Conservation (phyloP, 2,329 filamentous ascomycete species). For the Hypoxylon sp. region DNA sequence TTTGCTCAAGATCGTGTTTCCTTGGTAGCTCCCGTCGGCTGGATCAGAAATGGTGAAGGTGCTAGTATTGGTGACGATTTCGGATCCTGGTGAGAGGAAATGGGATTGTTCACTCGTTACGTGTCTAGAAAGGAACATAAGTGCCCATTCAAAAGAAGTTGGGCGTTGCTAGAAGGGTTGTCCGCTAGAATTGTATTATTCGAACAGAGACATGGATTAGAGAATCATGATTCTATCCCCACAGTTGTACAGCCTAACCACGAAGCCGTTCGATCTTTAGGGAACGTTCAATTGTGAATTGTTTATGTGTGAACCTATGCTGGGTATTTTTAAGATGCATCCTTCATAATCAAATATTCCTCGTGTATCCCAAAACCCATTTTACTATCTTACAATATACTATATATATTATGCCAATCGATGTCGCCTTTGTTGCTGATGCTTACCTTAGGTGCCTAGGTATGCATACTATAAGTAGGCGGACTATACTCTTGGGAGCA, state of each 20-base stretch:
- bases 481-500: not conserved
- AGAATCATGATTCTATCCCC: conserved; percentile 39
- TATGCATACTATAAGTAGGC: conserved; percentile 1
- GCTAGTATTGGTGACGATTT: not conserved
- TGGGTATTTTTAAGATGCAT: conserved; percentile 9
- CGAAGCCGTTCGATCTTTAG: not conserved
- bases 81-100: not conserved
- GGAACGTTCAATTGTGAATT: not conserved
- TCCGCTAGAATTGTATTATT: conserved; percentile 28
- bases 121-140: not conserved
- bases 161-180: conserved; percentile 9
- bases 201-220: conserved; percentile 38
- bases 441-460: not conserved
- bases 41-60: not conserved
- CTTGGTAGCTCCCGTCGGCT: conserved; percentile 38
- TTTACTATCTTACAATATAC: not conserved
- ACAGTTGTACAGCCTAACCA: not conserved
- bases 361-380: not conserved
- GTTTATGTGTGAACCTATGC: not conserved
- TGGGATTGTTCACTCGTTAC: not conserved
- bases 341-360: not conserved
- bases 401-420: conserved; percentile 4
- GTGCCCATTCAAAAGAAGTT: conserved; percentile 9
- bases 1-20: conserved; percentile 45
- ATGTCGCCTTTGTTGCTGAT: conserved; percentile 15